Evolutionary conservation across 2,329 filamentous ascomycete species (phyloP), one percentile per base, ranked within the genome.

Genomic region (Clonostachys rhizophaga): DNA sequence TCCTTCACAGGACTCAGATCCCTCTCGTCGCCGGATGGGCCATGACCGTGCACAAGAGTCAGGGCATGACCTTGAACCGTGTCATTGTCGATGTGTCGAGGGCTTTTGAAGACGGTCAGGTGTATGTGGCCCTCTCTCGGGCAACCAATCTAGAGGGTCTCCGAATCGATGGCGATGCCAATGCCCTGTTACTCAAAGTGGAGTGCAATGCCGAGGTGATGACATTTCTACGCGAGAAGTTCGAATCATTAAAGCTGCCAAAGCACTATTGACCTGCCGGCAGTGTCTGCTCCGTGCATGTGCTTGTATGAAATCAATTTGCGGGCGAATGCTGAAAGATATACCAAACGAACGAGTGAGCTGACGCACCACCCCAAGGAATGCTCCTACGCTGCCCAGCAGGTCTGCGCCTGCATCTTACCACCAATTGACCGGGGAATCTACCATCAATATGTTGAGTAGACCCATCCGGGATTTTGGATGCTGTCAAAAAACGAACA

Each of bases 81-180:
- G 79, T 81, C 3, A 68, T 75, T 3, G 78, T 86, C 2, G 63
- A 85, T 54, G 56, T 86, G 6, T 57, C 59, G 1, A 58, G 60
- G 6, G 70, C 70, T 0, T 86, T 84, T 53, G 76, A 78, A 48
- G 65, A 72, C 30, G 79, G 80, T 0, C 81, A 84, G 61, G 73
- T 75, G 1, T 86, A 86, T 48, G 83, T 86, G 8, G 80, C 79
- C n/a, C 65, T 84, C 14, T 80, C 76, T 17, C 63, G 81, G 51
- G 79, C 76, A n/a, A 69, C 67, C 14, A 70, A 67, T 10, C 64
- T 83, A 3, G 56, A 67, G 2, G 79, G 79, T 0, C 59, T 84
- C 37, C 65, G 60, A 52, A 59, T 72, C 17, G 61, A 67, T 45
- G 68, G 66, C 14, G 36, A 11, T 8, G 17, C 14, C 6, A n/a